These are phyloP conservation scores for Paracorniculantispora psalliotae DNA, from an alignment of 2,329 filamentous ascomycete genomes.

Conservation along the genomic window DNA sequence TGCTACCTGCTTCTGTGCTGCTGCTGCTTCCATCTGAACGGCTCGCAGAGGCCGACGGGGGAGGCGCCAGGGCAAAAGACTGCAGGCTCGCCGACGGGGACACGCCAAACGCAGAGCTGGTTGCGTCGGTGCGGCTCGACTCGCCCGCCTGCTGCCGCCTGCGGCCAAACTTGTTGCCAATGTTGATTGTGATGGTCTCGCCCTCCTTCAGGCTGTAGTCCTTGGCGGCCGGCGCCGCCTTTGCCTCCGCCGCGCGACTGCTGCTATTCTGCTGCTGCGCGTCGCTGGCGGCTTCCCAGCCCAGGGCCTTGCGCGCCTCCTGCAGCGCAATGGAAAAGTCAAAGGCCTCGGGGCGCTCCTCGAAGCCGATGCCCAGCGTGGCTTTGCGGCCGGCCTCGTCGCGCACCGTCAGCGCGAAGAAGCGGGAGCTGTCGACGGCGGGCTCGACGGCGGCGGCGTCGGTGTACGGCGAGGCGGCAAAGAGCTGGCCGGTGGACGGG, in stretches of 20 bases:
- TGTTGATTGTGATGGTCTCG: slow-evolving; percentile 80
- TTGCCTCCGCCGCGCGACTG: slow-evolving; percentile 29
- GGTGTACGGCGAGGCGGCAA: slow-evolving; percentile 79
- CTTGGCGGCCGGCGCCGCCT: slow-evolving; percentile 37
- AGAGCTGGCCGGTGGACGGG: slow-evolving; percentile 64
- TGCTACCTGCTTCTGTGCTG: slow-evolving; percentile 18
- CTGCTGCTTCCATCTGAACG: slow-evolving; percentile 18
- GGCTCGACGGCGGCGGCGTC: slow-evolving; percentile 63
- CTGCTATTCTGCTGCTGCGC: slow-evolving; percentile 31
- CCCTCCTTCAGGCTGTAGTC: slow-evolving; percentile 87
- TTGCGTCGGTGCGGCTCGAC: too few relatives aligned
- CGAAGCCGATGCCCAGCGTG: slow-evolving; percentile 77
- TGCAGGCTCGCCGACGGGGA: slow-evolving; percentile 34
- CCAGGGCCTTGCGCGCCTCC: slow-evolving; percentile 67
- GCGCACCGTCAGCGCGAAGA: slow-evolving; percentile 78
- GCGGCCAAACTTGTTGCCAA: slow-evolving; percentile 51
- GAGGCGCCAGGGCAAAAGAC: slow-evolving; percentile 71
- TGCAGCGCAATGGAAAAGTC: slow-evolving; percentile 79
- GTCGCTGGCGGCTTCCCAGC: slow-evolving; percentile 44
- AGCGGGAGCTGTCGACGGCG: slow-evolving; percentile 72
- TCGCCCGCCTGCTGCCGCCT: slow-evolving; percentile 21
- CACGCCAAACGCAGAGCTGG: neutral
- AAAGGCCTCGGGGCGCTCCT: slow-evolving; percentile 80
- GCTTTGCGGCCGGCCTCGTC: slow-evolving; percentile 73
- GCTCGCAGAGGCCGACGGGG: slow-evolving; percentile 41